Conservation (phyloP, 2,329 filamentous ascomycete genomes). For the Cordyceps tenuipes region DNA sequence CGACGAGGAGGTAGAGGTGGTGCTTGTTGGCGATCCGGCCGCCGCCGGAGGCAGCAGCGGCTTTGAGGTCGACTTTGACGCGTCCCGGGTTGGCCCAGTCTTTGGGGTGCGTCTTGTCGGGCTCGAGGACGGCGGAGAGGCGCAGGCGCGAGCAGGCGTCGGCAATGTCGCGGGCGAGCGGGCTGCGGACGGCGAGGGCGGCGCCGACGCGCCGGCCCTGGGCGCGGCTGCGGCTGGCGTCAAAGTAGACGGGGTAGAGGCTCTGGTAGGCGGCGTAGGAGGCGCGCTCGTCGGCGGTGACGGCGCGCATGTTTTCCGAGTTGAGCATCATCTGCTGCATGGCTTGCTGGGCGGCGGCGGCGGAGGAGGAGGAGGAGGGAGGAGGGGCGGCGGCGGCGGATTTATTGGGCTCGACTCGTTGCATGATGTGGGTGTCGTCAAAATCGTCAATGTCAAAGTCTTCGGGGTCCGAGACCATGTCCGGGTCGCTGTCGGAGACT, state of each 20-base stretch:
- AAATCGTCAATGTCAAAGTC: constrained; percentile 73
- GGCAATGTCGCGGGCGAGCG: constrained; percentile 81
- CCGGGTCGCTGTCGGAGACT: constrained; percentile 71
- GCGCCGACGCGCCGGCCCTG: constrained; percentile 72
- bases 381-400: constrained; percentile 19
- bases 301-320: constrained; percentile 18
- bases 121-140: constrained; percentile 72
- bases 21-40: constrained; percentile 62
- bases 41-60: constrained; percentile 17
- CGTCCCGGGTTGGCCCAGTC: constrained; percentile 97
- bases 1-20: constrained; percentile 76
- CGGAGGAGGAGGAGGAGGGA: constrained; percentile 14
- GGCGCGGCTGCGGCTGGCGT: constrained; percentile 62
- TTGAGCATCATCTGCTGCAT: constrained; percentile 18
- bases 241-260: constrained; percentile 95
- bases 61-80: constrained; percentile 69
- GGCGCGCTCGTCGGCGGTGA: constrained; percentile 37
- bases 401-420: constrained; percentile 30
- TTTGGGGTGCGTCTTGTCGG: constrained; percentile 85
- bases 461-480: constrained; percentile 65
- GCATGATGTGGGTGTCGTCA: constrained; percentile 48
- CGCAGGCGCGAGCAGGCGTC: constrained; percentile 71
- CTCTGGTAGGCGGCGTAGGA: constrained; percentile 73
- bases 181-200: constrained; percentile 69
- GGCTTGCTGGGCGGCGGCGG: constrained; percentile 19